Evolutionary conservation across 1,284 basidiomycete species (phyloP).

Genomic region (Fomitiporia mediterranea): DNA sequence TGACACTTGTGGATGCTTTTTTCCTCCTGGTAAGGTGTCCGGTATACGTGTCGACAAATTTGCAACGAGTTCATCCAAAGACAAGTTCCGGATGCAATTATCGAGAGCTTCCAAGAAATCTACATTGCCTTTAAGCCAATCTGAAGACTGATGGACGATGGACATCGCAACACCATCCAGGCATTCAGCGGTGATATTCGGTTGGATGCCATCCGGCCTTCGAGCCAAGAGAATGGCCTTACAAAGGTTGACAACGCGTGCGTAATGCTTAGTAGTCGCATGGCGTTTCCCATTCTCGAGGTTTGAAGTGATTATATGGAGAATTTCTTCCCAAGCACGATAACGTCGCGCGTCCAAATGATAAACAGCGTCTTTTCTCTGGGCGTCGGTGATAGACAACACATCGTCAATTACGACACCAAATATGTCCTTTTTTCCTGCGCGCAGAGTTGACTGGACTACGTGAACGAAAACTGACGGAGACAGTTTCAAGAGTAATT

Average conservation of each 20-base stretch:
- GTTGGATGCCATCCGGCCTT: not conserved
- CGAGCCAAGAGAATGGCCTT: not conserved
- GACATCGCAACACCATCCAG: conserved; percentile 6
- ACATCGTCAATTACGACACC: conserved; percentile 7
- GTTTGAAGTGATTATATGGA: not conserved
- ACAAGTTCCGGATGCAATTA: not conserved
- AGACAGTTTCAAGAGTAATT: not conserved
- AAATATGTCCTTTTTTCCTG: not conserved
- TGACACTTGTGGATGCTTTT: not conserved
- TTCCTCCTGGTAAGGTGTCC: too few species aligned
- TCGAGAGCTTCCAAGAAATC: conserved; percentile 2
- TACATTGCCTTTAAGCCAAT: not conserved
- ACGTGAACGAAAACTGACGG: conserved; percentile 4
- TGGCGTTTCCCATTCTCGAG: not conserved
- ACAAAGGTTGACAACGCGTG: not conserved
- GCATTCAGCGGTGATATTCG: not conserved
- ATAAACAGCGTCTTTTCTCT: not conserved
- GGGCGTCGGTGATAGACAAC: conserved; percentile 4
- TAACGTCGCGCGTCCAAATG: not conserved
- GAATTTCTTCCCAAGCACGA: not conserved
- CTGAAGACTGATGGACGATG: conserved; percentile 4
- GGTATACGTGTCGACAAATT: not conserved
- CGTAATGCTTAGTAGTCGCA: not conserved
- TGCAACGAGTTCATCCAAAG: not conserved
- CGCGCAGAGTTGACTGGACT: not conserved